Evolutionary conservation across 129 eudicot genomes (phyloP).

Genomic region (Oenanthe sinensis): DNA sequence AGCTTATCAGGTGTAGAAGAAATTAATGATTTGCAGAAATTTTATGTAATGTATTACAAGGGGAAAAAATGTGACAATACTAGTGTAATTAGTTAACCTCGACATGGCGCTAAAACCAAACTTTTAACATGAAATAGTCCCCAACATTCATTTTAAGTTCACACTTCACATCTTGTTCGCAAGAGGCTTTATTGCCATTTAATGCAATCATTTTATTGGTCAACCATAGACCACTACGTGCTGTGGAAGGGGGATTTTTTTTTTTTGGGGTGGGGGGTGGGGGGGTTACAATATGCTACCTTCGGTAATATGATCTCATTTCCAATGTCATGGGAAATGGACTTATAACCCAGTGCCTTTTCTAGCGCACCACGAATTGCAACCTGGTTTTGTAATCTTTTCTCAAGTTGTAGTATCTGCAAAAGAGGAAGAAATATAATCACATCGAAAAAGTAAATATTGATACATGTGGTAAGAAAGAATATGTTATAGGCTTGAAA

Average conservation of each 20-base stretch:
- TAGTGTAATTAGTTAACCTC: background rate
- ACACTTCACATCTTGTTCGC: background rate
- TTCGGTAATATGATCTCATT: slow-evolving; percentile 51
- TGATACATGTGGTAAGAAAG: background rate
- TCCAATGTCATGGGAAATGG: slow-evolving; percentile 35
- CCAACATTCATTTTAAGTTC: background rate
- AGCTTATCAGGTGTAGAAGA: background rate
- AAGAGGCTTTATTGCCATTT: background rate
- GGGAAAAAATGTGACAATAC: background rate
- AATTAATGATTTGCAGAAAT: background rate
- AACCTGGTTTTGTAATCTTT: slow-evolving; percentile 78
- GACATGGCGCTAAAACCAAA: background rate
- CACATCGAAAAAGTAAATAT: background rate
- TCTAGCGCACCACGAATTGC: slow-evolving; percentile 72
- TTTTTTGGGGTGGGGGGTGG: too few species aligned
- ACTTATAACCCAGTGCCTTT: slow-evolving; percentile 71
- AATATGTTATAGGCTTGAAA: background rate
- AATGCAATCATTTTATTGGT: background rate
- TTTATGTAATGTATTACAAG: background rate
- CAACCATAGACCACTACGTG: background rate
- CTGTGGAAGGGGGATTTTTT: background rate
- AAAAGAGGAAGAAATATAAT: slow-evolving; percentile 2
- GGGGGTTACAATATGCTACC: slow-evolving; percentile 25
- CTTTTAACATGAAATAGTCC: background rate
- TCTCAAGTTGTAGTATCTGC: slow-evolving; percentile 81